Percentiles rank a stretch among this genome's conserved stretches.
phyloP scores from a whole-genome alignment of 257 asterid species.

The Orobanche coerulescens region DNA sequence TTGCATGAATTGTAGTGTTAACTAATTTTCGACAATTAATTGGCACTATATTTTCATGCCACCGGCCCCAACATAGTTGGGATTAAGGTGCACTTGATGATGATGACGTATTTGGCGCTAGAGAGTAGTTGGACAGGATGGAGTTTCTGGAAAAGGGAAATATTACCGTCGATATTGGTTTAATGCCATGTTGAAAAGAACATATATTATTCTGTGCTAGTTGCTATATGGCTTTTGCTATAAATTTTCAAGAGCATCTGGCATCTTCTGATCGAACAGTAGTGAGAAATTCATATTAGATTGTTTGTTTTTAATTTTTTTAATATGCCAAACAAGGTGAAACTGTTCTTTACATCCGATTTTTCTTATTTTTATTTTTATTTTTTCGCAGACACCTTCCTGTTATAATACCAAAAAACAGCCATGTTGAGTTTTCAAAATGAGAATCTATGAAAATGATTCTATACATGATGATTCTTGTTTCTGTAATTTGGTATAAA shows the following conservation, averaged over 20 bases:
- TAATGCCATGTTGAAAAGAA: too few relatives aligned
- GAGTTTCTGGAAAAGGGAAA: too few relatives aligned
- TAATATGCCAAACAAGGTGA: not conserved
- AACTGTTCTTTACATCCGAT: not conserved
- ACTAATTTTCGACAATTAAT: too few relatives aligned
- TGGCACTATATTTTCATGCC: too few relatives aligned
- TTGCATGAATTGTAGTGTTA: too few relatives aligned
- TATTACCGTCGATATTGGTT: too few relatives aligned
- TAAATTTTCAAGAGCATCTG: not conserved
- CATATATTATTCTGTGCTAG: not conserved
- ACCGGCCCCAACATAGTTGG: too few relatives aligned
- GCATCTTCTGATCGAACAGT: not conserved
- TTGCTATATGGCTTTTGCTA: not conserved
- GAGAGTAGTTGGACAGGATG: too few relatives aligned
- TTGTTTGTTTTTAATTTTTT: not conserved
- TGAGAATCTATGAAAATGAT: not conserved
- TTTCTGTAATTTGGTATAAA: slow-evolving; percentile 16
- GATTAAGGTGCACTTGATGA: too few relatives aligned
- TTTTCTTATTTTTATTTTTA: not conserved
- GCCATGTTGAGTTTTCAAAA: not conserved
- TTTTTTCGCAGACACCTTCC: not conserved
- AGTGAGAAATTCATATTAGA: not conserved
- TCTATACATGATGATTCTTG: not conserved
- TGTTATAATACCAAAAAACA: not conserved
- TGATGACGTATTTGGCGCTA: too few relatives aligned